These are phyloP conservation scores for Saccharomycopsis guyanensis DNA, from an alignment of 805 yeast species.

Conservation along the genomic window DNA sequence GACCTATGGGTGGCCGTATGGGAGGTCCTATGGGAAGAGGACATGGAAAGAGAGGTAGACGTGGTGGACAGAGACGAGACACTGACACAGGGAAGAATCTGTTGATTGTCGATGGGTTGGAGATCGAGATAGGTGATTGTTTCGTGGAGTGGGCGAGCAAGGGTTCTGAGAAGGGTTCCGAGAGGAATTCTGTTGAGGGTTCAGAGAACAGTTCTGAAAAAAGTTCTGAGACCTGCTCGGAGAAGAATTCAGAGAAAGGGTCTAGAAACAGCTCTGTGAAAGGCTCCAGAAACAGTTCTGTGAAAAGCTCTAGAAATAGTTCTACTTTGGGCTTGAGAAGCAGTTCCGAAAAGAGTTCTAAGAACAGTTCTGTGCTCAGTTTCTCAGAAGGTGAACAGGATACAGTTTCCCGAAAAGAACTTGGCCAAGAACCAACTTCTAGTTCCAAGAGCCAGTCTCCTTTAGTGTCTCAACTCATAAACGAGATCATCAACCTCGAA, in stretches of 20 bases:
- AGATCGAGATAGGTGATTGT: background rate
- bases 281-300: no score
- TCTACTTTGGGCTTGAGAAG: no score
- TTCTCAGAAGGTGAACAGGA: background rate
- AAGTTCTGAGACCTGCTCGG: no score
- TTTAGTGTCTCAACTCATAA: background rate
- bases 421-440: background rate
- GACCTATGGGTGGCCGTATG: conserved; percentile 1
- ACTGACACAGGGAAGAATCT: background rate
- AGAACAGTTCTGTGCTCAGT: no score
- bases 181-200: no score
- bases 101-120: background rate
- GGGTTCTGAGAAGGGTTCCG: no score
- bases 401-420: background rate
- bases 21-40: conserved; percentile 3
- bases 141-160: background rate
- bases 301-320: no score
- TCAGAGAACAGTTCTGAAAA: no score
- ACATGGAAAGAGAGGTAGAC: background rate
- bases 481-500: background rate
- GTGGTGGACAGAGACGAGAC: background rate
- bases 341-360: no score
- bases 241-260: no score
- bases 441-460: background rate
- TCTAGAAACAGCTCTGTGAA: no score